Evolutionary conservation across 805 yeast species (phyloP).

Genomic region (Kregervanrija delftensis): DNA sequence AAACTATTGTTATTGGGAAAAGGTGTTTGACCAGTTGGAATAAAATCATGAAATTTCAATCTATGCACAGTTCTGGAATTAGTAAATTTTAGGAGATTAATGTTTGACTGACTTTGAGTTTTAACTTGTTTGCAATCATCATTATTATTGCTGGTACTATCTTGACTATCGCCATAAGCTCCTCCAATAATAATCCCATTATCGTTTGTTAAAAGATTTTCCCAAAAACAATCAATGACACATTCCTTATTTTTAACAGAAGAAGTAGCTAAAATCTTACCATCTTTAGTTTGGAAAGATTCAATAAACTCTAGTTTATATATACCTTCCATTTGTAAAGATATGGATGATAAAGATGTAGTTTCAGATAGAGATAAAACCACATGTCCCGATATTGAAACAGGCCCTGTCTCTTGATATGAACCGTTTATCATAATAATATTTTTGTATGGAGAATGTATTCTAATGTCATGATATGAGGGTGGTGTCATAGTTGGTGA

Average conservation of each 20-base stretch:
- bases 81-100: too few relatives aligned
- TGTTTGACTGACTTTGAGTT: too few relatives aligned
- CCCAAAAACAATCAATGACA: conserved; percentile 40
- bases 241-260: conserved; percentile 33
- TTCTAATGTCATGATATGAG: conserved; percentile 17
- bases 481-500: neutral
- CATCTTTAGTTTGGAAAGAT: conserved; percentile 21
- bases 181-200: conserved; percentile 30
- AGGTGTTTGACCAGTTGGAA: conserved; percentile 24
- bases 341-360: conserved; percentile 32
- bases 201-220: conserved; percentile 34
- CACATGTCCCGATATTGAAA: conserved; percentile 39
- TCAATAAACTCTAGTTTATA: conserved; percentile 35
- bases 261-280: conserved; percentile 22
- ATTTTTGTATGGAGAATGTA: conserved; percentile 36
- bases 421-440: conserved; percentile 36
- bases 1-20: conserved; percentile 24
- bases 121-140: too few relatives aligned
- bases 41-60: conserved; percentile 1
- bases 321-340: conserved; percentile 37
- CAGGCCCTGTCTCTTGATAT: conserved; percentile 36
- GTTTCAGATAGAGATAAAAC: conserved; percentile 39
- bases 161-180: too few relatives aligned
- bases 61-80: too few relatives aligned
- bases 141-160: too few relatives aligned